Evolutionary conservation across 1,139 yeast species (phyloP), one percentile per base, ranked within the genome.

Genomic region (Lodderomyces parapsilosis): DNA sequence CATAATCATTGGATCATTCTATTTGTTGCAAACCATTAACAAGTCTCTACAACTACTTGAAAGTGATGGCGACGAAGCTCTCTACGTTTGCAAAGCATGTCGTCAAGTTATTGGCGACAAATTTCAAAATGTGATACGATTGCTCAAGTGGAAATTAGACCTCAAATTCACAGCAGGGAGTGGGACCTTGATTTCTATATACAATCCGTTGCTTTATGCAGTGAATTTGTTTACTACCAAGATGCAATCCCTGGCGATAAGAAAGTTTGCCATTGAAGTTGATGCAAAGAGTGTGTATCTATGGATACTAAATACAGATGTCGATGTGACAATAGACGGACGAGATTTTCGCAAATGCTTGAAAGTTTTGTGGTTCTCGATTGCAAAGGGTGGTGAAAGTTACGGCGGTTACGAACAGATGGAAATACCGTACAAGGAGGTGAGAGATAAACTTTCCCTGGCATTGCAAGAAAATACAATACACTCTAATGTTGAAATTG

Each of bases 301-400:
- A 1, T 85, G 90, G 89, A 72, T 83, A 1, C 73, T 83, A 55
- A 80, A 75, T 50, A 63, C 75, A 3, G 84, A 82, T 0, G 65
- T 49, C 33, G 55, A 60, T 59, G 37, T 66, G 49, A 30, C 63
- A 32, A 38, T 57, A 6, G 57, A 56, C 6, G 57, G 41, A 2
- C 49, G 38, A 2, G 35, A 40, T 14, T 47, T 57, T 13, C 42
- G 45, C 17, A 59, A 62, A 55, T 71, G 72, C 1, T 56, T 76
- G 23, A 80, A 80, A 50, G 55, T 80, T 1, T 66, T 71, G 36
- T 31, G 25, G 33, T 20, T 24, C 9, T 19, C 20, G 6, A 19
- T 2, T 8, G 8, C 13, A 19, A 8, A 15, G 2, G 11, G 4
- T 14, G 33, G 8, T 11, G 15, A 14, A 2, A 10, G 8, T 15